Evolutionary conservation across 202 grass and related monocot species (phyloP), one percentile per base, ranked within the genome.

Genomic region (Zoysia matrella): DNA sequence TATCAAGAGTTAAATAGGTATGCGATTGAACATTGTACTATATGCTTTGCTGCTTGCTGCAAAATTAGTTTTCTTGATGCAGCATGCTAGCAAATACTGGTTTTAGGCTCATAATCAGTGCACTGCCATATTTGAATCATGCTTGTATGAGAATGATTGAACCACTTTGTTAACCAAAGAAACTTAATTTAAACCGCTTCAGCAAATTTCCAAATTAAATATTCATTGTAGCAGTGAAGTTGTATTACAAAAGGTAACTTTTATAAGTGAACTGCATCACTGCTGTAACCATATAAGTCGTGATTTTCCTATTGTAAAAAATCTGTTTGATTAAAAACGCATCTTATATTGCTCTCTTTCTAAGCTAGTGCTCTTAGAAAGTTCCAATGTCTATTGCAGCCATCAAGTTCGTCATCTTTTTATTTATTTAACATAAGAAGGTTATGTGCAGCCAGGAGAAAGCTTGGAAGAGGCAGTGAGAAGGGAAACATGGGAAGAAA

Each of bases 401-500:
- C 75, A 81, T 12, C 56, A 82, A 54, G 40, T 74, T 87, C 44
- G 22, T 42, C 4, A 11, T 85, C 13, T 57, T 72, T 10, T 85
- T 73, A n/a, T 7, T 72, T 60, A 36, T 1, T 0, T 1, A 67
- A 63, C 47, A 79, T 11, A 77, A 47, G 44, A 81, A 69, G 8
- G 42, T 84, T 87, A 67, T 66, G 14, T 69, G 51, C 47, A 98
- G 92, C 95, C 95, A 91, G 95, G 95, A 78, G 95, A 98, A 77
- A 95, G 87, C 78, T 81, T 98, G 73, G 95, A 98, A 91, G 95
- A 98, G 82, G 95, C 95, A 40, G 92, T 95, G 71, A 95, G 92
- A 91, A 88, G 95, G 87, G 95, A 98, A 91, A 98, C 95, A 11
- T 91, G 57, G 73, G 95, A 98, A 88, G 95, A 98, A 75, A 91